phyloP scores from a whole-genome alignment of 192 early-diverging fungal genomes.

The Coemansia sp. region DNA sequence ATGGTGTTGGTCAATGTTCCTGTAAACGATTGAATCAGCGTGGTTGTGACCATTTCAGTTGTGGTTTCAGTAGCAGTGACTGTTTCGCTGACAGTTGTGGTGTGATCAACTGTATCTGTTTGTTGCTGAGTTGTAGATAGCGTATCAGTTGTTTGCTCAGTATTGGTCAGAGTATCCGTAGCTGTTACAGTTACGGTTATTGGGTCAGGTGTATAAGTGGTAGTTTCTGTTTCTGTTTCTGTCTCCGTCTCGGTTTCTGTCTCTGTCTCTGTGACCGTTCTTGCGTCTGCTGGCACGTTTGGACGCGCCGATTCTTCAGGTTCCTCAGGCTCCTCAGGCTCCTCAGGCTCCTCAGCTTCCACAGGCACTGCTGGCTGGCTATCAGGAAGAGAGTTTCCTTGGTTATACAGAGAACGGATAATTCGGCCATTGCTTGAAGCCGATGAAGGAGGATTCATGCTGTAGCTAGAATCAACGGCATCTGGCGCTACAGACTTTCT shows the following conservation, averaged over 20 bases:
- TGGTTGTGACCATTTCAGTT: conserved; percentile 1
- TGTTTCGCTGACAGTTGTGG: conserved; percentile 8
- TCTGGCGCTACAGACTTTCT: background rate
- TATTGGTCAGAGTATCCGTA: background rate
- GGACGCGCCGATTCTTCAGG: too few relatives aligned
- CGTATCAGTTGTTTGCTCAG: background rate
- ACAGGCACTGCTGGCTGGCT: too few relatives aligned
- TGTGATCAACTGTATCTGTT: background rate
- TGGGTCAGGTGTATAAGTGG: background rate
- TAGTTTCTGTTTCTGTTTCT: background rate
- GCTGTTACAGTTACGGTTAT: background rate
- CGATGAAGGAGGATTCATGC: background rate
- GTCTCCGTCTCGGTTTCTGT: background rate
- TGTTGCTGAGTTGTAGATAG: background rate
- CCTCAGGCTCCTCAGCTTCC: too few relatives aligned
- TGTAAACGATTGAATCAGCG: background rate
- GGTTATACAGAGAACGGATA: background rate
- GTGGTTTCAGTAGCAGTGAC: conserved; percentile 2
- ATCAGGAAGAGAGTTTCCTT: background rate
- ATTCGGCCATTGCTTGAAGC: background rate
- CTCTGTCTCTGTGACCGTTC: background rate
- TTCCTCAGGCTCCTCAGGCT: too few relatives aligned
- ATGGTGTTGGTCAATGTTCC: background rate
- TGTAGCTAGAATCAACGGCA: background rate
- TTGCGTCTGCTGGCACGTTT: background rate